Base-by-base conservation (phyloP, 192 early-diverging fungal species). In the Backusella macrospora region DNA sequence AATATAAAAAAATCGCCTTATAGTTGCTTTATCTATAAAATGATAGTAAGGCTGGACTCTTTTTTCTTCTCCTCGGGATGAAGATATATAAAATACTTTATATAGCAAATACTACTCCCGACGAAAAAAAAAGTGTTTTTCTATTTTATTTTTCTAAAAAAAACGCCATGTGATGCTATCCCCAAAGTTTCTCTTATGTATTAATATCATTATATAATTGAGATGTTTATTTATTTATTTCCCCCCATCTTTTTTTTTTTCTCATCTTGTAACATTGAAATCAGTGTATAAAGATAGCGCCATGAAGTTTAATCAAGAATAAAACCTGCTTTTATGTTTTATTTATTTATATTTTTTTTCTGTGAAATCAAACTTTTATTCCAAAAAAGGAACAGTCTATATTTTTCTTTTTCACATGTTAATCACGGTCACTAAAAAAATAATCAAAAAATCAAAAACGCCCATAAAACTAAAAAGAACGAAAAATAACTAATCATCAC, bases 341-440 rank as follows among this genome's bases (percentile, higher is more conserved):
- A 23, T 26, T 18, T n/a, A n/a, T n/a, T 34, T 34, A 34, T 34
- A 34, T 34, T 34, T 34, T 34, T 34, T 34, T 34, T 34, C 29
- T 34, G 29, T 34, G 29, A 34, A 34, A 21, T 55, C 18, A 3
- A 55, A 10, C 16, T 55, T 4, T 23, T 8, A 23, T 55, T 23
- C 52, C 52, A 55, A 55, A 55, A 55, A 55, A 55, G 52, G 52
- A 55, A 21, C 52, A 55, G 52, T 18, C 23, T 55, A 9, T 18
- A 55, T 26, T 55, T 52, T 55, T 55, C 52, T 55, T 55, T 55
- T 55, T 55, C 52, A 55, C 52, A 55, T 55, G 52, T 55, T 18
- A 55, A 55, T 55, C 49, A 55, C 49, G 18, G 49, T 55, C 49
- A 55, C 49, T 55, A 10, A 55, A 55, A 55, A 55, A 55, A 49